Conservation (phyloP, 495 filamentous ascomycete species). For the Jackrogersella minutella region DNA sequence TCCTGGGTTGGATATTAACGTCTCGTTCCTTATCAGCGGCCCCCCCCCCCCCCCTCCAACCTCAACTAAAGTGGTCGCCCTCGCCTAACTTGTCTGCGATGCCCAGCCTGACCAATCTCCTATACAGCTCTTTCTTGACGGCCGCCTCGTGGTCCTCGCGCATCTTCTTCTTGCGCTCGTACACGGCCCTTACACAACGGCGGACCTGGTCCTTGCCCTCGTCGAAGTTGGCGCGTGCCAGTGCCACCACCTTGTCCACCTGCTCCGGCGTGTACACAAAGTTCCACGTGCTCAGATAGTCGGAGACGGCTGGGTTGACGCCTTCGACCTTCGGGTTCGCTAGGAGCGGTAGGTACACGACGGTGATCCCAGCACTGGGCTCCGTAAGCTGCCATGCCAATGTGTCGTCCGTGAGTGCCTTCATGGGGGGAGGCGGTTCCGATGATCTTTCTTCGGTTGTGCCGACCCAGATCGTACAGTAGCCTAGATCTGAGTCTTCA, state of each 20-base stretch:
- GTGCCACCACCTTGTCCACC: slow-evolving; percentile 78
- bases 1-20: no score
- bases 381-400: slow-evolving; percentile 77
- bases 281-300: slow-evolving; percentile 96
- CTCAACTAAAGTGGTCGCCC: slow-evolving; percentile 60
- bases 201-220: slow-evolving; percentile 80
- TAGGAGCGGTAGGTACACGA: slow-evolving; percentile 91
- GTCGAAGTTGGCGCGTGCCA: slow-evolving; percentile 86
- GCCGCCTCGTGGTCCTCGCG: slow-evolving; percentile 66
- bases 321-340: slow-evolving; percentile 78
- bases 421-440: slow-evolving; percentile 67
- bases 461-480: slow-evolving; percentile 96
- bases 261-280: slow-evolving; percentile 91
- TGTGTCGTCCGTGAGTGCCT: slow-evolving; percentile 65
- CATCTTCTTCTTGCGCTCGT: slow-evolving; percentile 83
- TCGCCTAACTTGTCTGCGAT: slow-evolving; percentile 53
- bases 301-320: slow-evolving; percentile 79
- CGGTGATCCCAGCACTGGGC: slow-evolving; percentile 82
- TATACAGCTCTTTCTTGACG: slow-evolving; percentile 56
- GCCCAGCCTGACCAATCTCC: slow-evolving; percentile 53
- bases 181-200: slow-evolving; percentile 85
- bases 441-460: slow-evolving; percentile 72
- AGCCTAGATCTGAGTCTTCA: slow-evolving; percentile 70
- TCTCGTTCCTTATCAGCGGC: no score
- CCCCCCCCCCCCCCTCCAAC: neutral